phyloP scores from a whole-genome alignment of 2,329 filamentous ascomycete species.

The Diaporthe australafricana region DNA sequence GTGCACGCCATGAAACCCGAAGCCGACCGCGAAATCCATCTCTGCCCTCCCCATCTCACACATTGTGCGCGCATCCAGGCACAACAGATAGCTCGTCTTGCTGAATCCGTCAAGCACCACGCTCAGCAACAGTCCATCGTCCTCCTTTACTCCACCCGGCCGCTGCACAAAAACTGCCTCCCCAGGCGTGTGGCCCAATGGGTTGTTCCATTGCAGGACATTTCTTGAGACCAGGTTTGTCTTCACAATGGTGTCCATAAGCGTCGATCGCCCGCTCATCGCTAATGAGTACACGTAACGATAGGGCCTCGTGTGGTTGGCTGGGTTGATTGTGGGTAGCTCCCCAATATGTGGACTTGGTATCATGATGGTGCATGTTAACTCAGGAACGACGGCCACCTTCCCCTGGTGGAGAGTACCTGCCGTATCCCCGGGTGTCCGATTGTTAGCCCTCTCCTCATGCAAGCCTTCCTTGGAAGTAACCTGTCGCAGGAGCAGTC shows the following conservation, averaged over 20 bases:
- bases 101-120: constrained; percentile 73
- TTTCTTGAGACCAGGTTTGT: constrained; percentile 68
- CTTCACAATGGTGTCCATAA: constrained; percentile 74
- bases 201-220: constrained; percentile 66
- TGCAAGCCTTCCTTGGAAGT: too few relatives aligned
- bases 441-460: background rate
- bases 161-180: constrained; percentile 75
- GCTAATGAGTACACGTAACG: constrained; percentile 71
- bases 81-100: constrained; percentile 73
- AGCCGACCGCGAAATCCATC: constrained; percentile 67
- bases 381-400: background rate
- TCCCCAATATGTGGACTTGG: constrained; percentile 68
- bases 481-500: background rate
- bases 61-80: constrained; percentile 72
- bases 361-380: constrained; percentile 52
- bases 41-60: constrained; percentile 73
- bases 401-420: too few relatives aligned
- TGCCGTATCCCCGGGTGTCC: too few relatives aligned
- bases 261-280: constrained; percentile 67
- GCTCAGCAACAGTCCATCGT: constrained; percentile 50
- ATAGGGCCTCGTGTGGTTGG: constrained; percentile 61
- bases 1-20: constrained; percentile 75
- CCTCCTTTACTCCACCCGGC: constrained; percentile 51
- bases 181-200: constrained; percentile 72
- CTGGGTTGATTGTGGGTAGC: constrained; percentile 74